Evolutionary conservation across 2,329 filamentous ascomycete genomes (phyloP).

Genomic region (Macroventuria anomochaeta): DNA sequence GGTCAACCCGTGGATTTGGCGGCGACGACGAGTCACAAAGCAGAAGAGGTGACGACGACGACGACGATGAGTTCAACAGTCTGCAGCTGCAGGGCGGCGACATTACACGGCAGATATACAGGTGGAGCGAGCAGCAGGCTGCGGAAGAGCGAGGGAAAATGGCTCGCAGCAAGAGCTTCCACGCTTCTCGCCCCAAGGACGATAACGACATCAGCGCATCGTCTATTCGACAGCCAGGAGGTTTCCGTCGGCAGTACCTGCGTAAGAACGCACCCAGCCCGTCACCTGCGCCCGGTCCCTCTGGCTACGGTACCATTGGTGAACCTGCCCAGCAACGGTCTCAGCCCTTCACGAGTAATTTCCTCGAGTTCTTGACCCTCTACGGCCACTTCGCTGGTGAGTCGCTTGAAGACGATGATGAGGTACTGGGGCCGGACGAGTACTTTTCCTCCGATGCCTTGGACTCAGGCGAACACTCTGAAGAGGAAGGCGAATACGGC

Average conservation of each 20-base stretch:
- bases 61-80: slow-evolving; percentile 85
- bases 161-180: slow-evolving; percentile 88
- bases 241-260: slow-evolving; percentile 89
- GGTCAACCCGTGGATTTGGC: slow-evolving; percentile 35
- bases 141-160: slow-evolving; percentile 66
- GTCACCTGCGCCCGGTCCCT: slow-evolving; percentile 54
- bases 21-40: slow-evolving; percentile 38
- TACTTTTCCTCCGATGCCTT: slow-evolving; percentile 85
- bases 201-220: slow-evolving; percentile 83
- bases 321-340: slow-evolving; percentile 32
- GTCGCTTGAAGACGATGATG: slow-evolving; percentile 94
- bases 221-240: slow-evolving; percentile 90
- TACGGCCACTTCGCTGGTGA: slow-evolving; percentile 99
- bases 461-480: slow-evolving; percentile 60
- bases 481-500: slow-evolving; percentile 73
- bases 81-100: slow-evolving; percentile 92
- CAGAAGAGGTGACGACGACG: slow-evolving; percentile 54
- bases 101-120: slow-evolving; percentile 92
- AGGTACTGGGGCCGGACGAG: slow-evolving; percentile 83
- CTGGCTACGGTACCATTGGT: slow-evolving; percentile 49
- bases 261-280: slow-evolving; percentile 75
- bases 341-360: slow-evolving; percentile 77
- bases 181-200: slow-evolving; percentile 76
- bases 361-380: slow-evolving; percentile 91
- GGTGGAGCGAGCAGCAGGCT: slow-evolving; percentile 91